Percentiles rank a stretch among this genome's conserved stretches.
Evolutionary conservation across 306 rosid genomes (phyloP).

Genomic region (Ammopiptanthus mongolicus): DNA sequence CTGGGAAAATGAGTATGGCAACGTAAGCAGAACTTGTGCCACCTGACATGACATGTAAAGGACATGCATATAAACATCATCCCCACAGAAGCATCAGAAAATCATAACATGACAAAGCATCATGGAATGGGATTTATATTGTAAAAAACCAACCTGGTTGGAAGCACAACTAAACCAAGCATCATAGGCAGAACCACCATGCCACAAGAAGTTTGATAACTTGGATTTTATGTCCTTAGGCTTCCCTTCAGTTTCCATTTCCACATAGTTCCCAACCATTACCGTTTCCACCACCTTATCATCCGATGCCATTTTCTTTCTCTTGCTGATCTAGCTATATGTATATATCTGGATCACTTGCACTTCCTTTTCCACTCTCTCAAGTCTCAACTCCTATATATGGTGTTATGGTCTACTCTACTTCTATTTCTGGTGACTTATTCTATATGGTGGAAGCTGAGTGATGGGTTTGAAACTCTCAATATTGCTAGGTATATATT

Average conservation of each 20-base stretch:
- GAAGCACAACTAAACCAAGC: constrained; percentile 99
- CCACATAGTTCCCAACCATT: constrained; percentile 80
- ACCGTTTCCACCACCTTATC: constrained; percentile 74
- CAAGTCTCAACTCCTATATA: not conserved
- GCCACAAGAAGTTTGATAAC: constrained; percentile 79
- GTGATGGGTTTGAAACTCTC: not conserved
- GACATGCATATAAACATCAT: no score
- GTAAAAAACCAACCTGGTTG: constrained; percentile 57
- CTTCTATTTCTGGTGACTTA: no score
- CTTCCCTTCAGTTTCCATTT: constrained; percentile 86
- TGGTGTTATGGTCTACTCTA: not conserved
- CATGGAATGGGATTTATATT: not conserved
- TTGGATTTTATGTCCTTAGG: constrained; percentile 46
- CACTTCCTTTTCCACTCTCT: not conserved
- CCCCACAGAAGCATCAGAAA: not conserved
- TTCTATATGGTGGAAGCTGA: not conserved
- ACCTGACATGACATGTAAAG: constrained; percentile 45
- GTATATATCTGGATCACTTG: not conserved
- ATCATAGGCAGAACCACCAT: constrained; percentile 94
- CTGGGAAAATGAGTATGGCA: constrained; percentile 96
- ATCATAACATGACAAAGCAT: not conserved
- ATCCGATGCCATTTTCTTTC: constrained; percentile 47
- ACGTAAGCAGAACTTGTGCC: constrained; percentile 93
- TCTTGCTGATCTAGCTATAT: not conserved
- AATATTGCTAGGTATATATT: not conserved